phyloP scores from a whole-genome alignment of 345 rosid genomes.

The Populus davidiana region DNA sequence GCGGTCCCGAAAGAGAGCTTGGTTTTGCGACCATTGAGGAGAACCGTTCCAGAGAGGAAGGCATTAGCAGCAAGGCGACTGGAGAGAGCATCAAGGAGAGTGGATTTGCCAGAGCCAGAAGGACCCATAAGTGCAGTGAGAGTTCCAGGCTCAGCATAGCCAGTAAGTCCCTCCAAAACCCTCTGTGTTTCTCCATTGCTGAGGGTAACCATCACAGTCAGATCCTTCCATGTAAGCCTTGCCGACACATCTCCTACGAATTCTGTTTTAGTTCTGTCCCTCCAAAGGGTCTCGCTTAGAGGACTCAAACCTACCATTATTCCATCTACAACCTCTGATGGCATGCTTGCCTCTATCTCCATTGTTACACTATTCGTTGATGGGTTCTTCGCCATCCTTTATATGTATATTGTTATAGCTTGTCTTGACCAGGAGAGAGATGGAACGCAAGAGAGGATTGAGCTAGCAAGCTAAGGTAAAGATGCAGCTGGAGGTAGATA shows the following conservation, averaged over 20 bases:
- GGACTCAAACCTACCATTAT: conserved; percentile 61
- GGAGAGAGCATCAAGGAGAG: conserved; percentile 84
- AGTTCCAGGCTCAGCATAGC: conserved; percentile 84
- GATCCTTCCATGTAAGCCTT: conserved; percentile 86
- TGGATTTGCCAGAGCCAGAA: conserved; percentile 92
- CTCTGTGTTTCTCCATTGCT: conserved; percentile 68
- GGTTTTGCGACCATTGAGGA: conserved; percentile 85
- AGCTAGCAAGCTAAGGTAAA: neutral
- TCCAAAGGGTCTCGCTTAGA: conserved; percentile 73
- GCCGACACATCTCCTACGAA: conserved; percentile 79
- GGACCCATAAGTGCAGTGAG: conserved; percentile 94
- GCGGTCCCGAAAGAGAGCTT: conserved; percentile 95
- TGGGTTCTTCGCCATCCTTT: conserved; percentile 14
- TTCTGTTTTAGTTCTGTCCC: conserved; percentile 53
- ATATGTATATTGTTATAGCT: neutral
- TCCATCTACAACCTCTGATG: conserved; percentile 39
- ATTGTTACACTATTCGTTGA: conserved; percentile 25
- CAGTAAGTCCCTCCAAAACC: conserved; percentile 79
- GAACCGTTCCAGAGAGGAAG: conserved; percentile 78
- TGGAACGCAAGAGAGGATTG: neutral
- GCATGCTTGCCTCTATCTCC: conserved; percentile 74
- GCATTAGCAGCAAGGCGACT: conserved; percentile 91
- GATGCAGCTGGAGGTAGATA: neutral
- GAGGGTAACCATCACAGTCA: conserved; percentile 71
- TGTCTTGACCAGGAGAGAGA: neutral